Evolutionary conservation across 2,329 filamentous ascomycete genomes (phyloP).

Genomic region (Fusarium continuum): DNA sequence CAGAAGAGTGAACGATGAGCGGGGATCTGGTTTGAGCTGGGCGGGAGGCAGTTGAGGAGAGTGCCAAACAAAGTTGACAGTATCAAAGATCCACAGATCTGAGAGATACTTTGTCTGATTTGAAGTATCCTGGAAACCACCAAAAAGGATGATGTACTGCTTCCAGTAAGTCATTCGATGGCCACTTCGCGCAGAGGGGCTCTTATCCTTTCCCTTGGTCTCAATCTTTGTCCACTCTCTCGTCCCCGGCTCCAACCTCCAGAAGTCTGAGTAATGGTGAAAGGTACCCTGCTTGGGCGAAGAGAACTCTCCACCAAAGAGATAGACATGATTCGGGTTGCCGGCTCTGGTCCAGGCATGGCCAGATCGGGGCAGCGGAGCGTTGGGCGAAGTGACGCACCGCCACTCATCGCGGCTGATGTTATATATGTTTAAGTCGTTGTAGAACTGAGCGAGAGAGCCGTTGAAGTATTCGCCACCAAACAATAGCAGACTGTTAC

Average conservation of each 20-base stretch:
- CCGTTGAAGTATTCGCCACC: slow-evolving; percentile 98
- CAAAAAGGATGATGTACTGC: slow-evolving; percentile 94
- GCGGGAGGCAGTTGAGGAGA: slow-evolving; percentile 78
- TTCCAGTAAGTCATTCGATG: slow-evolving; percentile 98
- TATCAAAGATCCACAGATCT: slow-evolving; percentile 97
- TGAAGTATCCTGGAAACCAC: slow-evolving; percentile 96
- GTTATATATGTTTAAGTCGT: slow-evolving; percentile 74
- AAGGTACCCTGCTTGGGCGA: slow-evolving; percentile 98
- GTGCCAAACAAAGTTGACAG: slow-evolving; percentile 84
- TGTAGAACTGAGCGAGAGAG: slow-evolving; percentile 77
- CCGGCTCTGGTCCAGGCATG: slow-evolving; percentile 94
- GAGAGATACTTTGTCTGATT: slow-evolving; percentile 93
- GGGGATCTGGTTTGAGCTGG: slow-evolving; percentile 86
- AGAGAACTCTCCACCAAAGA: slow-evolving; percentile 97
- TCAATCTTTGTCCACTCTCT: slow-evolving; percentile 95
- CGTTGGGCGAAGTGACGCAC: slow-evolving; percentile 88
- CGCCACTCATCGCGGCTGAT: slow-evolving; percentile 91
- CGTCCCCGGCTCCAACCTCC: slow-evolving; percentile 83
- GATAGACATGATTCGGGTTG: slow-evolving; percentile 84
- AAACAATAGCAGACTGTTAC: slow-evolving; percentile 89
- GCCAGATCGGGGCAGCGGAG: slow-evolving; percentile 86
- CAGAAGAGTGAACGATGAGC: slow-evolving; percentile 90
- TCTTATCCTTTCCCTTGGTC: slow-evolving; percentile 76
- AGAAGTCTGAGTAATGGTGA: slow-evolving; percentile 99
- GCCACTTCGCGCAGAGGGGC: slow-evolving; percentile 85